Base-by-base conservation (phyloP, 192 early-diverging fungal genomes). In the Coemansia sp. region DNA sequence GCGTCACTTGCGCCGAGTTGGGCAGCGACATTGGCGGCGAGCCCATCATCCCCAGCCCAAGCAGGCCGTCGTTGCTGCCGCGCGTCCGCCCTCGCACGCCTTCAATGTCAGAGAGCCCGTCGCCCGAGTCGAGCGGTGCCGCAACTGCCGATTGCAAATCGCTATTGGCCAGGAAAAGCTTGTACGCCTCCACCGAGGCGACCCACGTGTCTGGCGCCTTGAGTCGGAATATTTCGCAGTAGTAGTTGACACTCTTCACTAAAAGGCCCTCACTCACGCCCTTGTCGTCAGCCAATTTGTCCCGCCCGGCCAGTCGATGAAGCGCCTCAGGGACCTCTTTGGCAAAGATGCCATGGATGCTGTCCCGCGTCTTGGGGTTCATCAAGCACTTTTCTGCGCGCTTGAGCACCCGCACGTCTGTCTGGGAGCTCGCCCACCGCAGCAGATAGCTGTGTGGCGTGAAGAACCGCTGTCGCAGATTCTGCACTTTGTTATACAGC, bases 401-500 rank as follows among this genome's bases (percentile, higher is more conserved):
- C 46, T 56, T 61, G 64, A 58, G 10, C 14, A 37, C 57, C 14
- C 70, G 68, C 44, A 28, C 58, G 36, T 78, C 75, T 8, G 60
- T 46, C 54, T 53, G 53, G 9, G 66, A 62, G n/a, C 38, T 60
- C 4, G 75, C 75, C 75, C 75, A 78, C 15, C 70, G 75, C 42
- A 78, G 60, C 34, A 78, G 60, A 37, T 78, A 78, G 18, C 75
- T 64, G 36, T 78, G 75, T 9, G 75, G 75, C 0, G 75, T 78
- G 28, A 78, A 78, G 63, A 78, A 78, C 5, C 75, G 56, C 63
- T 78, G 75, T 5, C 75, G 66, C 36, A 77, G 47, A 40, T 77
- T 77, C 58, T 77, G 74, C 17, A 77, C 74, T 49, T 77, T 77
- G 65, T 77, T 77, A 69, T 77, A 77, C 46, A 77, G 68, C 62